Base-by-base conservation (phyloP, 306 rosid genomes). In the Delonix regia region DNA sequence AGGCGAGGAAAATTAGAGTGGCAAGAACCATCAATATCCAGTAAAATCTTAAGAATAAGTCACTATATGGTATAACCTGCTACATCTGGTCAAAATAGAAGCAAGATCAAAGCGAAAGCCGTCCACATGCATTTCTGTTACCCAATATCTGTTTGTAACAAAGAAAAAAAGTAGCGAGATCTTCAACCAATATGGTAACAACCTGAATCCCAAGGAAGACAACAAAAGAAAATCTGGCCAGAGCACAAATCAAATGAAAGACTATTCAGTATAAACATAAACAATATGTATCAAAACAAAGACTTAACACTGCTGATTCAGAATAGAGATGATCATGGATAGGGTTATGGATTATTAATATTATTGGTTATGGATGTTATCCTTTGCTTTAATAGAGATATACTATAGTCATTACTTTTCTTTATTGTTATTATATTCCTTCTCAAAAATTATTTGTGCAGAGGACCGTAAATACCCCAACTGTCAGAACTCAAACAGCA, bases 51-150 rank as follows among this genome's bases (percentile, higher is more conserved):
- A 78, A n/a, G 34, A 44, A 60, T 9, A 60, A 49, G 25, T 49
- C 16, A 82, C 62, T 76, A 61, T 70, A 78, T 45, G 59, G 62
- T 53, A 62, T 78, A 84, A 95, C 99, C 99, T 95, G 98, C 93
- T 91, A 78, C 87, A 79, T 89, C 98, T 88, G 78, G 97, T 88
- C 97, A 95, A 89, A 77, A 95, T 95, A 47, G 98, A 93, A 74
- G 99, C 99, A 83, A 95, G 98, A 88, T 95, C 99, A 78, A 95
- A 95, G 87, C 99, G 98, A 92, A 95, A 95, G 76, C 98, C 99
- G 86, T 95, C 99, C 33, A 95, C 93, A 61, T 95, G 99, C 96
- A 95, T 91, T 85, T 93, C 99, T 61, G 88, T 89, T 53, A 85
- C 98, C 99, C 99, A 95, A 82, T 95, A 95, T 87, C 99, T 95